Evolutionary conservation across 495 filamentous ascomycete genomes (phyloP).

Genomic region (Penicillium maclennaniae): DNA sequence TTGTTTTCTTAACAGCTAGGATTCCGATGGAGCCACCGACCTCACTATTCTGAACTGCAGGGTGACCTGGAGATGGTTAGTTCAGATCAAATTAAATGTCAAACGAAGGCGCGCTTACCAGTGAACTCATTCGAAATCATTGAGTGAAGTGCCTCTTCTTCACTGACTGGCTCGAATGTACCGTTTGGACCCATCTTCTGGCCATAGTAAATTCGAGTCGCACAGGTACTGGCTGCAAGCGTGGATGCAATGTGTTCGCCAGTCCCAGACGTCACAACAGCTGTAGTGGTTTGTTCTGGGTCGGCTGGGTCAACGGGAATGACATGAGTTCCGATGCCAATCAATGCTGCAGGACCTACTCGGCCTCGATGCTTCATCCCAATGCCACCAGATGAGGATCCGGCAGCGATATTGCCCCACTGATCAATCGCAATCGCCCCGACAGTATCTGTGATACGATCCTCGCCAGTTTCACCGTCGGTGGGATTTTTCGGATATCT

Average conservation of each 20-base stretch:
- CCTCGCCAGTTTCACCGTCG: conserved; percentile 40
- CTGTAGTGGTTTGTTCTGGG: conserved; percentile 58
- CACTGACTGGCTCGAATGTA: conserved; percentile 56
- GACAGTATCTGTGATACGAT: conserved; percentile 82
- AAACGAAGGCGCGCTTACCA: conserved; percentile 33
- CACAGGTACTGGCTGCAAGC: conserved; percentile 73
- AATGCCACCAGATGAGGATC: conserved; percentile 97
- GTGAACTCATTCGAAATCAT: conserved; percentile 80
- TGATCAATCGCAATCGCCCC: conserved; percentile 89
- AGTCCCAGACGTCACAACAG: conserved; percentile 83
- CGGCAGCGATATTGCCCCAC: conserved; percentile 84
- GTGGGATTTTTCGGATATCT: not conserved
- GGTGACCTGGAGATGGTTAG: conserved; percentile 49
- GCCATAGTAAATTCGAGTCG: conserved; percentile 67
- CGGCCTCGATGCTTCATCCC: conserved; percentile 95
- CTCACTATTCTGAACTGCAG: conserved; percentile 66
- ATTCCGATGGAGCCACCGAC: conserved; percentile 77
- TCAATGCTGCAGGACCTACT: conserved; percentile 85
- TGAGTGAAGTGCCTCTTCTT: conserved; percentile 65
- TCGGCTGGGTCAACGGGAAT: conserved; percentile 67
- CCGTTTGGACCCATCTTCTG: conserved; percentile 57
- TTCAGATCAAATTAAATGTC: not conserved
- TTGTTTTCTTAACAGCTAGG: conserved; percentile 75
- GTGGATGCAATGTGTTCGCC: conserved; percentile 97
- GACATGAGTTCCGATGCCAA: conserved; percentile 84